Evolutionary conservation across 495 filamentous ascomycete genomes (phyloP).

Genomic region (Penicillium egyptiacum): DNA sequence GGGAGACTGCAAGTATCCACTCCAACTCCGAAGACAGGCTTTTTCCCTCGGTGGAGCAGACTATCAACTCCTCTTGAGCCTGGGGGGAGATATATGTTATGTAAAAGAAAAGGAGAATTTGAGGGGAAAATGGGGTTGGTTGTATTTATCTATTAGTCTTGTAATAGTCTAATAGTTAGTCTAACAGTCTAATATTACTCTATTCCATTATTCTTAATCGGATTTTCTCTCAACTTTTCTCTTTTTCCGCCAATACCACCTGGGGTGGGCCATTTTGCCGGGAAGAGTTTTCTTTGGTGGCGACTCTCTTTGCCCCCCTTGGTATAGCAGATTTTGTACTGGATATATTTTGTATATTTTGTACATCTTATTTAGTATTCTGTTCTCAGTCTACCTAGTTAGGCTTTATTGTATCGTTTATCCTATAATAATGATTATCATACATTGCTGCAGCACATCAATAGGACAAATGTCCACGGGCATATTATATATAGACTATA

Average conservation of each 20-base stretch:
- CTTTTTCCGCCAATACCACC: not conserved
- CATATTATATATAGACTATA: no score
- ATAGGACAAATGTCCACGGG: no score
- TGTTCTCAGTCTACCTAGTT: not conserved
- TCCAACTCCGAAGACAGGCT: slow-evolving; percentile 18
- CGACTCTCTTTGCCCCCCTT: not conserved
- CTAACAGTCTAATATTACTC: no score
- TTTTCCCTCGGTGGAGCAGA: slow-evolving; percentile 26
- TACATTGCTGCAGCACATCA: no score
- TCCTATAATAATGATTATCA: no score
- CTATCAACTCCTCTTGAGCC: slow-evolving; percentile 13
- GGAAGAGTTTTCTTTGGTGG: slow-evolving; percentile 10
- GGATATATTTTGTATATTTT: not conserved
- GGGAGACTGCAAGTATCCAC: slow-evolving; percentile 16
- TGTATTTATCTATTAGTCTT: no score
- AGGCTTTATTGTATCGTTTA: no score
- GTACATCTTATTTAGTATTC: not conserved
- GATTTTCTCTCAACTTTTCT: not conserved
- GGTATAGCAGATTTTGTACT: not conserved
- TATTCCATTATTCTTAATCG: not conserved
- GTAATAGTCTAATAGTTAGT: no score
- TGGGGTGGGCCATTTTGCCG: not conserved
- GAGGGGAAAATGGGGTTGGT: slow-evolving; percentile 12
- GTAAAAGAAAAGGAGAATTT: slow-evolving; percentile 25
- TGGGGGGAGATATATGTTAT: slow-evolving; percentile 26